Conservation (phyloP, 345 rosid genomes). For the Salix arbutifolia region DNA sequence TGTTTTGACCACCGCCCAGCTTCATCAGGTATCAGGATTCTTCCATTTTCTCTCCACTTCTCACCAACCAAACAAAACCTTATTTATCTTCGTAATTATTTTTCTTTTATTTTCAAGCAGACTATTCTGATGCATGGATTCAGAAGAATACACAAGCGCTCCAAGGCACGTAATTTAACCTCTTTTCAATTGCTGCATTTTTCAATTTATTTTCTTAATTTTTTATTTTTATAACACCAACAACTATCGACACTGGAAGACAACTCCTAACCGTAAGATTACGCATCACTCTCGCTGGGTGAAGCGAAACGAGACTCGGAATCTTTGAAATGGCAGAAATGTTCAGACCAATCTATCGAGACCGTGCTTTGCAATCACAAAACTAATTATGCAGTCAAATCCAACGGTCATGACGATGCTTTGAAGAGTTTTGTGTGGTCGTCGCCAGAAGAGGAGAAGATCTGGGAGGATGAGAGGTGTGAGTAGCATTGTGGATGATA, state of each 20-base stretch:
- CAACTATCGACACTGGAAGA: constrained; percentile 16
- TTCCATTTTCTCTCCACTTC: not conserved
- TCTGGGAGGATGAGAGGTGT: not conserved
- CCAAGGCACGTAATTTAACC: not conserved
- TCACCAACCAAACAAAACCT: not conserved
- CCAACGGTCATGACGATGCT: not conserved
- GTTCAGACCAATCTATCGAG: constrained; percentile 6
- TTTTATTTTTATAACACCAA: not conserved
- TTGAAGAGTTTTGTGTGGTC: not conserved
- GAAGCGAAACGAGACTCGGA: constrained; percentile 19
- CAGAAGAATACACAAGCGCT: constrained; percentile 7
- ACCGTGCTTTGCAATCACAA: not conserved
- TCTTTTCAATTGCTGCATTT: not conserved
- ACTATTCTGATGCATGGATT: constrained; percentile 14
- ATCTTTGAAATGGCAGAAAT: constrained; percentile 16
- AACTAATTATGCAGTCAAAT: not conserved
- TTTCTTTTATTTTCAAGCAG: not conserved
- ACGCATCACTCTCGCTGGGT: constrained; percentile 7
- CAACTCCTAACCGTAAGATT: constrained; percentile 2
- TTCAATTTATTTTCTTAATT: not conserved
- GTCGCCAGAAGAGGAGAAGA: not conserved
- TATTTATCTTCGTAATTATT: too few species aligned
- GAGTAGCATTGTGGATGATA: not conserved
- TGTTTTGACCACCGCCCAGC: not conserved
- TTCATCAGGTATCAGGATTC: constrained; percentile 1